These are phyloP conservation scores for Brassica rapa DNA, from an alignment of 345 rosid genomes.

Conservation along the genomic window DNA sequence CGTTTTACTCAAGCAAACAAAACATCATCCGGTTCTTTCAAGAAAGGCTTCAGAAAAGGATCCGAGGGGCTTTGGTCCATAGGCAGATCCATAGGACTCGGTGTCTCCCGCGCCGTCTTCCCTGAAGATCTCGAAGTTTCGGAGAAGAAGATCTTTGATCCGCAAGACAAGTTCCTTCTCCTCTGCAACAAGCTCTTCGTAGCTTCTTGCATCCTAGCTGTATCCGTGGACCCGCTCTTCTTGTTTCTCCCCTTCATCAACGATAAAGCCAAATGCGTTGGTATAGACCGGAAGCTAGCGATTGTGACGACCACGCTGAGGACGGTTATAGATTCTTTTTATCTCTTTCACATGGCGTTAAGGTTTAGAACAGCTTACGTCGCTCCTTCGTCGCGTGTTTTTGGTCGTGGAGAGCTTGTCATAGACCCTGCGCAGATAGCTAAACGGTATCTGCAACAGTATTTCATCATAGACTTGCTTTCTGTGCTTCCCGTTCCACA, in stretches of 20 bases:
- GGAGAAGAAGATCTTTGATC: conserved; percentile 88
- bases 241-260: conserved; percentile 84
- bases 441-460: conserved; percentile 69
- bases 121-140: conserved; percentile 95
- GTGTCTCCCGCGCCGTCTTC: conserved; percentile 89
- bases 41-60: conserved; percentile 79
- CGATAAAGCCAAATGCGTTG: conserved; percentile 55
- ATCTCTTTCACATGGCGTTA: conserved; percentile 87
- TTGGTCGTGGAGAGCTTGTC: conserved; percentile 96
- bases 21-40: conserved; percentile 75
- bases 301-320: conserved; percentile 71
- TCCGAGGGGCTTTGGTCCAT: conserved; percentile 94
- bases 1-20: conserved; percentile 53
- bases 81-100: conserved; percentile 86
- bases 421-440: conserved; percentile 89
- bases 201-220: conserved; percentile 77
- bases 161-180: conserved; percentile 88
- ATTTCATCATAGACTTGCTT: conserved; percentile 83
- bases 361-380: conserved; percentile 95
- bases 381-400: conserved; percentile 96
- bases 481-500: conserved; percentile 90
- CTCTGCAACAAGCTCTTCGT: conserved; percentile 78
- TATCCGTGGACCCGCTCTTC: conserved; percentile 88
- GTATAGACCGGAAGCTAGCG: conserved; percentile 74
- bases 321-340: conserved; percentile 77